Base-by-base conservation (phyloP, 2,329 filamentous ascomycete species). In the Aspergillus proliferans region DNA sequence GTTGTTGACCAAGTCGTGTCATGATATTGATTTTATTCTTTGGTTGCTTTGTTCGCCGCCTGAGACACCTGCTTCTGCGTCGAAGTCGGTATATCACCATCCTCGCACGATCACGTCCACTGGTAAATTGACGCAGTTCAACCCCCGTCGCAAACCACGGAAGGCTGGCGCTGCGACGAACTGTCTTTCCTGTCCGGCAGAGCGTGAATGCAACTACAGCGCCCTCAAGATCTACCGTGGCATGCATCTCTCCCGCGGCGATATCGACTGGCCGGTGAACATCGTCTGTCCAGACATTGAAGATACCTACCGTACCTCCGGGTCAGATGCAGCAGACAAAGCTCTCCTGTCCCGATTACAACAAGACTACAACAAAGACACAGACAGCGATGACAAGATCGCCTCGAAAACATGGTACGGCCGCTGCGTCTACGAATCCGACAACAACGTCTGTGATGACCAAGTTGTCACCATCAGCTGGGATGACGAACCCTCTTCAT, bases 281-380 rank as follows among this genome's bases (percentile, higher is more conserved):
- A 87, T 96, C 48, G 87, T 96, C n/a, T 81, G 89, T 41, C 89
- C 89, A 0, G 91, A 97, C 58, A 93, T 97, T 47, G 92, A 96
- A 69, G 87, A 91, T 54, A 82, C 83, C 47, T 76, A 80, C 22
- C 59, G 64, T 1, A 69, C 62, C 0, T 60, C 67, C 1, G 78
- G 79, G 1, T 56, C 65, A 10, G 64, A 74, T 1, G 73, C 72
- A 1, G 85, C 82, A 0, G 73, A 75, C 51, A 64, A 71, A 1
- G 75, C 74, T 39, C 68, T 85, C 12, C 64, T 81, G 41, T 47
- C 61, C 8, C 65, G 66, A 2, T 68, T 85, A 1, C 58, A 64
- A 0, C 76, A 83, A 55, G 78, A 85, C 60, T 84, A 83, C 54
- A 67, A 74, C 30, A 48, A 75, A n/a, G 64, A 79, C 1, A 73